Evolutionary conservation across 2,329 filamentous ascomycete genomes (phyloP), one percentile per base, ranked within the genome.

Genomic region (Blastomyces gilchristii): DNA sequence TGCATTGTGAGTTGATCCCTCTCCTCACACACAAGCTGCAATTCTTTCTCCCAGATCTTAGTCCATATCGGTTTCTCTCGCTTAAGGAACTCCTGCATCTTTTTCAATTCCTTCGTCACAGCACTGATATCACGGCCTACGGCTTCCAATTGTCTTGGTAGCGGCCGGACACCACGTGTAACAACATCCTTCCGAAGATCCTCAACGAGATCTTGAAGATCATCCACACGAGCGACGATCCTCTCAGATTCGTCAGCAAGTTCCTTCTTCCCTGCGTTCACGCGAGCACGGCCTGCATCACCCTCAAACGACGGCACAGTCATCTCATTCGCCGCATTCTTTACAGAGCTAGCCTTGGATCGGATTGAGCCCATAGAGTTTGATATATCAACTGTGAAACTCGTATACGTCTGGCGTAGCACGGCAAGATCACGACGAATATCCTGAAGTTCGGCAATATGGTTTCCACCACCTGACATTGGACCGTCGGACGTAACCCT

Each of bases 11-110:
- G 84, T 75, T 97, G 87, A 72, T 97, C 93, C 68, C 92, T 87
- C 71, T 97, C 94, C 73, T 96, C 91, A 77, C 94, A 97, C 2
- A 99, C 93, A 61, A 93, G 87, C 75, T 97, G 91, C 56, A 99
- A 81, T 75, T 97, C 92, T 77, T 95, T 92, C 83, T 97, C 93
- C 94, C 94, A 99, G 67, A 97, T 96, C 84, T 97, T 97, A 62
- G 91, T 97, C 93, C 94, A 99, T 63, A 97, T 82, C 0, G 94
- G 94, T 76, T 96, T 96, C 82, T 99, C 59, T 57, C 85, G 85
- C 69, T 87, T 87, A 78, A 99, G 84, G 79, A 89, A 96, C 18
- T 96, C 92, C 73, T 96, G 90, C 83, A 99, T 88, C 78, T 90
- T 92, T 82, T 90, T 94, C 66, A 99, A 85, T 71, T 97, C 92